Percentiles rank a stretch among this genome's conserved stretches.
Evolutionary conservation across 2,329 filamentous ascomycete species (phyloP).

Genomic region (Penicillium sp.): DNA sequence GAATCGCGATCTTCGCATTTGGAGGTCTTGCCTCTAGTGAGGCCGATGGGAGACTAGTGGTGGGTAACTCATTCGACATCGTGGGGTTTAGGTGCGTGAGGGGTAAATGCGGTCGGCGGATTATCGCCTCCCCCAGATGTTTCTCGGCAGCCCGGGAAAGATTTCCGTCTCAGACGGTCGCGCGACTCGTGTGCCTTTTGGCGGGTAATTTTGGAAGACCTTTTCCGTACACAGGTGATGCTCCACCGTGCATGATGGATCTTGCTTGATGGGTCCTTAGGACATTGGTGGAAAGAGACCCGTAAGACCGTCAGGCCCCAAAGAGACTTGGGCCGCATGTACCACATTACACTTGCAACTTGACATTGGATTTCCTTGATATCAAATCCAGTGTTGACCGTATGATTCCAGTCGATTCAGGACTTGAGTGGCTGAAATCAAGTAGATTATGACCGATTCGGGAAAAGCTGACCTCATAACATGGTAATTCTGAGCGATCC

Average conservation of each 20-base stretch:
- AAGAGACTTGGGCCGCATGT: neutral
- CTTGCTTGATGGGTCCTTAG: neutral
- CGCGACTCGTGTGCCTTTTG: neutral
- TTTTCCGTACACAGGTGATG: neutral
- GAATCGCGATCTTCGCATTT: constrained; percentile 33
- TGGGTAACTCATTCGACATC: neutral
- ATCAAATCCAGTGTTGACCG: neutral
- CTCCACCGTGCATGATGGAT: neutral
- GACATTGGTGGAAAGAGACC: neutral
- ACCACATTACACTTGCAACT: neutral
- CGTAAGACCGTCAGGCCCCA: neutral
- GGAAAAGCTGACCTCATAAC: neutral
- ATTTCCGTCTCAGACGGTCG: neutral
- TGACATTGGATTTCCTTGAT: neutral
- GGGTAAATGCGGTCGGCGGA: neutral
- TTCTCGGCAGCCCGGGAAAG: neutral
- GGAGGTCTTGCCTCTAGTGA: neutral
- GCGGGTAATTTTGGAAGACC: neutral
- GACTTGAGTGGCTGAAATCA: neutral
- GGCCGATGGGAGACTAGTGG: neutral
- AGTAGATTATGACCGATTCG: neutral
- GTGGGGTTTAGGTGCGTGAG: neutral
- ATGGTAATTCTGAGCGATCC: neutral
- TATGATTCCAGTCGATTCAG: neutral
- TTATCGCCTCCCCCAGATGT: neutral